Evolutionary conservation across 306 rosid genomes (phyloP).

Genomic region (Echinosophora koreensis): DNA sequence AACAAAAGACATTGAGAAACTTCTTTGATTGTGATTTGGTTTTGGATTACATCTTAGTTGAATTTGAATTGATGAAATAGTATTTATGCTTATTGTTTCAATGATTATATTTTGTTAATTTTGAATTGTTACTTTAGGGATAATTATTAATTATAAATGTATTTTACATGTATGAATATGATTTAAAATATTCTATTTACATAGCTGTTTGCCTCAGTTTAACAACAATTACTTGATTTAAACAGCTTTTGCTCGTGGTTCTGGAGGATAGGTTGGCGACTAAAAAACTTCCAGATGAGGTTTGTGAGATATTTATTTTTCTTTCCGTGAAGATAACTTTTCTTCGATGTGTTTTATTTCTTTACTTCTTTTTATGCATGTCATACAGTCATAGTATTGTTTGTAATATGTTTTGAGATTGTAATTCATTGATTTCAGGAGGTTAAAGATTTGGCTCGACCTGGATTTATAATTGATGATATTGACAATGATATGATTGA

Average conservation of each 20-base stretch:
- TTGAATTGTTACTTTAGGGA: background rate
- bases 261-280: slow-evolving; percentile 57
- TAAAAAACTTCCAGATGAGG: slow-evolving; percentile 68
- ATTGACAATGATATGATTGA: slow-evolving; percentile 57
- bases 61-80: too few relatives aligned
- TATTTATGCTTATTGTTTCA: background rate
- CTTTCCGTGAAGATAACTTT: slow-evolving; percentile 6
- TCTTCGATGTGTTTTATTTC: slow-evolving; percentile 17
- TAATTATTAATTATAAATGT: background rate
- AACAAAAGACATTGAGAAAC: background rate
- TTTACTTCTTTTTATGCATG: slow-evolving; percentile 10
- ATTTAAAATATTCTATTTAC: slow-evolving; percentile 13
- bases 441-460: slow-evolving; percentile 58
- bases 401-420: slow-evolving; percentile 30
- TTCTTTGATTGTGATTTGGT: background rate
- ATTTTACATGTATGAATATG: background rate
- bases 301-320: slow-evolving; percentile 46
- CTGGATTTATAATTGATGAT: slow-evolving; percentile 78
- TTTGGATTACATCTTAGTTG: too few relatives aligned
- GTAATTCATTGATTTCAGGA: slow-evolving; percentile 59
- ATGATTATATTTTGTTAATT: slow-evolving; percentile 12
- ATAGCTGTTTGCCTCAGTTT: slow-evolving; percentile 1
- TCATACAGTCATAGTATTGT: slow-evolving; percentile 4
- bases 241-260: slow-evolving; percentile 71
- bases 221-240: slow-evolving; percentile 47